Base-by-base conservation (phyloP, 2,329 filamentous ascomycete species). In the Beauveria pseudobassiana region DNA sequence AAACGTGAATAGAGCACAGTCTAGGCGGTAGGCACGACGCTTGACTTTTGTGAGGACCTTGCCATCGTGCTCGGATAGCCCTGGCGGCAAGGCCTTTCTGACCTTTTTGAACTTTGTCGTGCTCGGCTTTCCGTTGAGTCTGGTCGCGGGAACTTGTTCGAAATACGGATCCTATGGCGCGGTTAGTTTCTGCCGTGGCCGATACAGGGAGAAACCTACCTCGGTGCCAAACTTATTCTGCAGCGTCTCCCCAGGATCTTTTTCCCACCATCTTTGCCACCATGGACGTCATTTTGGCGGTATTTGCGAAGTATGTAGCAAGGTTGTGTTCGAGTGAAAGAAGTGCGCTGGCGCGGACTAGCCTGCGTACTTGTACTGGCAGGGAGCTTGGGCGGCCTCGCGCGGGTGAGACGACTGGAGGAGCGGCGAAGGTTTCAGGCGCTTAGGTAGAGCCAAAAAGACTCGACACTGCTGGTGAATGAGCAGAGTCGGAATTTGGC, bases 41-140 rank as follows among this genome's bases (percentile, higher is more conserved):
- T 96, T 93, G 68, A 96, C 91, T 68, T 88, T 89, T 68, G 89
- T 96, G 65, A 98, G 85, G 67, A 97, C 81, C 65, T 88, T 82
- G 69, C 82, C 87, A 75, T 99, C 95, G 68, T 96, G 84, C 30
- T 87, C 78, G 20, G 92, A 93, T 58, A 98, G 85, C 60, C 93
- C 93, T 28, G 85, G 84, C 0, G 93, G 93, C 42, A 93, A 79
- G 24, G 91, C 89, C 76, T 96, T 96, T 77, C 89, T 91, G 71
- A 88, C 84, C 75, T 90, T 96, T 79, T 91, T 93, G 62, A 82
- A 80, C 73, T 92, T 96, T 12, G 59, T 61, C 69, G 85, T 86
- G 3, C 73, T 82, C 28, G 87, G 85, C 59, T 80, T 84, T 63
- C 86, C 86, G 66, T 86, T 77, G 48, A 89, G 78, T 65, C 86